Base-by-base conservation (phyloP, 2,329 filamentous ascomycete species). In the Penicillium sp. region DNA sequence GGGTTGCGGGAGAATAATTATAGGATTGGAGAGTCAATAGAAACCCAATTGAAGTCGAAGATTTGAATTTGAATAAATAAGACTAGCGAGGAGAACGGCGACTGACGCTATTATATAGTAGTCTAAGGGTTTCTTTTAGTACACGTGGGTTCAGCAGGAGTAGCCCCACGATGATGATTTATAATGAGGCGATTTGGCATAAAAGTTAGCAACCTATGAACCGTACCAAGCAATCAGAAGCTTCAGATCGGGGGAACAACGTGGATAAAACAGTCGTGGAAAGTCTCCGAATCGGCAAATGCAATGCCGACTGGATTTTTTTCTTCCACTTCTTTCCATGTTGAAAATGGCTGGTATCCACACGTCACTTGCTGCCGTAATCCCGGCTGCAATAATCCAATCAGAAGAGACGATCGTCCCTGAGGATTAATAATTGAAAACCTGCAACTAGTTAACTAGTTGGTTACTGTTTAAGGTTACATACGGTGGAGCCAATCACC, bases 231-330 rank as follows among this genome's bases (percentile, higher is more conserved):
- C 51, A 38, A 28, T 47, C 7, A 40, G 13, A 37, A 37, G 35
- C 30, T 37, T 37, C 35, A 33, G 51, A 54, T n/a, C 9, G 35
- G 50, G 4, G 6, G 19, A 24, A 13, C 28, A 15, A 12, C 15
- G 22, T 12, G 51, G 22, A 40, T 17, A 8, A 19, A 30, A 30
- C 38, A n/a, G 4, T 15, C 7, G 3, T 28, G 24, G 13, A 35
- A 33, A 60, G 45, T 60, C 53, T 45, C 58, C 58, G 58, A 60
- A 37, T 56, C 58, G 58, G 58, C 53, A 35, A n/a, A 10, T 24
- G n/a, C 15, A 17, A 19, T 45, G 26, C 53, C 53, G 53, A 22
- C 5, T 33, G 2, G 30, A 33, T 30, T 19, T 22, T 56, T 26
- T 17, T 47, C 35, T 51, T 42, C 45, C 30, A 38, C 37, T 17